phyloP scores from a whole-genome alignment of 805 yeast genomes.

The Candida sonorensis region DNA sequence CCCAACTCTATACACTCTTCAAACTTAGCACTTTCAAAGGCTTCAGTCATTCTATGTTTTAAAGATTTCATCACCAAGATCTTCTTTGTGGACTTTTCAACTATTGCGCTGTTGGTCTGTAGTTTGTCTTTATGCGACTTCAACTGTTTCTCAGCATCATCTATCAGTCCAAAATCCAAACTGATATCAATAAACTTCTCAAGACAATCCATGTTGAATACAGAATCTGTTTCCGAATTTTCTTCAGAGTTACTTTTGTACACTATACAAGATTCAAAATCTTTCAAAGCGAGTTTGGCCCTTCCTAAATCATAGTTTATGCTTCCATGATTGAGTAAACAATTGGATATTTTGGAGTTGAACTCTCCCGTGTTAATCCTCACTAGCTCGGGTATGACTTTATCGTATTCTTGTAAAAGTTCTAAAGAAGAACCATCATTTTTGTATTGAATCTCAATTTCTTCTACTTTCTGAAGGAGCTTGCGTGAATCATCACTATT shows the following conservation, averaged over 20 bases:
- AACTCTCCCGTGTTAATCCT: slow-evolving; percentile 6
- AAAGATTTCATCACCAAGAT: background rate
- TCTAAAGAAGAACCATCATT: slow-evolving; percentile 23
- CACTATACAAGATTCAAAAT: slow-evolving; percentile 42
- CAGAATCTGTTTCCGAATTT: background rate
- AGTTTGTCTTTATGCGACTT: too few species aligned
- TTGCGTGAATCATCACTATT: too few species aligned
- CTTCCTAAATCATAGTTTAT: slow-evolving; percentile 52
- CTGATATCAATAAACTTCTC: slow-evolving; percentile 41
- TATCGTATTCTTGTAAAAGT: slow-evolving; percentile 25
- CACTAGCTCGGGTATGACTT: slow-evolving; percentile 13
- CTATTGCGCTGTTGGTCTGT: too few species aligned
- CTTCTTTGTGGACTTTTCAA: slow-evolving; percentile 12
- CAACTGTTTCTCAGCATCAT: too few species aligned
- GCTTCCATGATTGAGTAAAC: slow-evolving; percentile 54
- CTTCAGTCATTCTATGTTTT: slow-evolving; percentile 4
- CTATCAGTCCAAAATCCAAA: slow-evolving; percentile 49
- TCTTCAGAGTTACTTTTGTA: slow-evolving; percentile 22
- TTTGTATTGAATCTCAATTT: slow-evolving; percentile 12
- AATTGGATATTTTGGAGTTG: slow-evolving; percentile 28
- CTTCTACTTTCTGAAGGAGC: slow-evolving; percentile 3
- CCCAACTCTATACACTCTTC: slow-evolving; percentile 23
- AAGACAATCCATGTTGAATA: slow-evolving; percentile 39
- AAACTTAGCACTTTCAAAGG: slow-evolving; percentile 1
- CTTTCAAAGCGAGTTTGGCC: slow-evolving; percentile 44